A percentile compares a stretch with the other conserved stretches of the same genome.
These are phyloP conservation scores for Saccharomycopsis fibuligera DNA, from an alignment of 805 yeast species.

Conservation along the genomic window DNA sequence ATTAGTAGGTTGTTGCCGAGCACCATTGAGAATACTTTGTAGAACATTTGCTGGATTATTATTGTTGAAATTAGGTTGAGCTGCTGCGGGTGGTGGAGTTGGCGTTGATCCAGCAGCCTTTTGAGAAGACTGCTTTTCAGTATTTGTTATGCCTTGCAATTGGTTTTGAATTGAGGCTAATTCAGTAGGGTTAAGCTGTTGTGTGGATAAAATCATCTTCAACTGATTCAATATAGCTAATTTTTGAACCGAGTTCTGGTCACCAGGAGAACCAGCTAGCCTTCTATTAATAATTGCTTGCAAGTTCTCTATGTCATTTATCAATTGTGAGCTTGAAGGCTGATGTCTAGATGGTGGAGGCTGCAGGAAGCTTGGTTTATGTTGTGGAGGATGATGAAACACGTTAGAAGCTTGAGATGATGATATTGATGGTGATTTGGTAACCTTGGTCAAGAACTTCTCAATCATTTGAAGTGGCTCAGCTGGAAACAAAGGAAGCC, in stretches of 20 bases:
- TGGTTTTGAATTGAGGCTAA: constrained; percentile 35
- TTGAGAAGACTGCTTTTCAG: constrained; percentile 23
- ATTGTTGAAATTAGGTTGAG: background rate
- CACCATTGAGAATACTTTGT: background rate
- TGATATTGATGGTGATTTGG: constrained; percentile 23
- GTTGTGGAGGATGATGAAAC: too few species aligned
- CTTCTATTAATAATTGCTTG: constrained; percentile 31
- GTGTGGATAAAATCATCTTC: constrained; percentile 24
- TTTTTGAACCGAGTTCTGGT: constrained; percentile 23
- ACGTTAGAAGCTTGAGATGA: constrained; percentile 11
- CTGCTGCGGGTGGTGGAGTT: background rate
- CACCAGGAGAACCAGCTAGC: constrained; percentile 28
- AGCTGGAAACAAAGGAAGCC: constrained; percentile 63
- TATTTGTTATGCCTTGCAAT: constrained; percentile 34
- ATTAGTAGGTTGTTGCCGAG: background rate
- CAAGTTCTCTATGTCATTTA: constrained; percentile 32
- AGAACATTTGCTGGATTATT: too few species aligned
- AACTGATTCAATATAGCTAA: constrained; percentile 15
- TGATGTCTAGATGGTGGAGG: background rate
- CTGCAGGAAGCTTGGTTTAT: background rate
- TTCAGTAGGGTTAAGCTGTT: constrained; percentile 31
- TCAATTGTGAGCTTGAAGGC: constrained; percentile 26
- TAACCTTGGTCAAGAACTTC: constrained; percentile 57
- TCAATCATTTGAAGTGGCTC: constrained; percentile 70
- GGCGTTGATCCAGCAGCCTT: background rate